phyloP scores from a whole-genome alignment of 106 monocot species.

The Dendrobium chrysotoxum region DNA sequence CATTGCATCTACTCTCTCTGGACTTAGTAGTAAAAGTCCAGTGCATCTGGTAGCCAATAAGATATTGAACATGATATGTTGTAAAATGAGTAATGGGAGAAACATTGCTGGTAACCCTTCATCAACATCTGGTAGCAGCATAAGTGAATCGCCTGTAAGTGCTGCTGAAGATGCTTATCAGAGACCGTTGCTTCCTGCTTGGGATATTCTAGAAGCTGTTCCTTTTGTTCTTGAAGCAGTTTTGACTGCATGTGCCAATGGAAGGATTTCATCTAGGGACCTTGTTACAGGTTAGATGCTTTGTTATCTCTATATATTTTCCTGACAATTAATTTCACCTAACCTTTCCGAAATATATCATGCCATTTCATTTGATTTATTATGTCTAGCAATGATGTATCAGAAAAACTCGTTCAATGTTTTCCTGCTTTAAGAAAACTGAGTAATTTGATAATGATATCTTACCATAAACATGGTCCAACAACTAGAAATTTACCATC shows the following conservation, averaged over 20 bases:
- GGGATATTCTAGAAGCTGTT: constrained; percentile 86
- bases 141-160: constrained; percentile 36
- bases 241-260: constrained; percentile 80
- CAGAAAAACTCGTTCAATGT: neutral
- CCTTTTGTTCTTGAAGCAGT: constrained; percentile 91
- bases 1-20: constrained; percentile 76
- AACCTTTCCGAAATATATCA: neutral
- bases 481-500: neutral
- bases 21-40: constrained; percentile 47
- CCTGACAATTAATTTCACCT: neutral
- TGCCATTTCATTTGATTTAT: neutral
- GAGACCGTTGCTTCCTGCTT: constrained; percentile 58
- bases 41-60: constrained; percentile 77
- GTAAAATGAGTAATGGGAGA: constrained; percentile 59
- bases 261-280: constrained; percentile 81
- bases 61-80: constrained; percentile 75
- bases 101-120: constrained; percentile 30
- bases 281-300: constrained; percentile 64
- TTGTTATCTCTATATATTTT: neutral
- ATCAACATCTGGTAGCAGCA: constrained; percentile 44
- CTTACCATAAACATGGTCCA: neutral
- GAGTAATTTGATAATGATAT: neutral
- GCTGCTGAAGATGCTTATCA: constrained; percentile 38
- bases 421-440: neutral
- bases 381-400: neutral